phyloP scores from a whole-genome alignment of 306 rosid species.

The Gastrolobium bilobum region DNA sequence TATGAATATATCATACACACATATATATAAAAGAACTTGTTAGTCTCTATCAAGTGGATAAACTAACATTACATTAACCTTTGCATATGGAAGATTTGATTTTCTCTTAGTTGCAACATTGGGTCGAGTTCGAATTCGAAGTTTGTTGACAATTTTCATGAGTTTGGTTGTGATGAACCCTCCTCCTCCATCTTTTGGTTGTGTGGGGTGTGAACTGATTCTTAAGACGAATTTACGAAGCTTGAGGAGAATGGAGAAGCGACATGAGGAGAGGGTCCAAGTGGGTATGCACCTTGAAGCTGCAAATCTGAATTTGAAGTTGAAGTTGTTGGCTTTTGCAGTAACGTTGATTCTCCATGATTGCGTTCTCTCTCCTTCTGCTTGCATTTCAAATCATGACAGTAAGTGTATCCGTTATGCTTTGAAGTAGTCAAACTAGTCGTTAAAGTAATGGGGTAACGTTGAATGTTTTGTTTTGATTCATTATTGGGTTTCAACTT shows the following conservation, averaged over 20 bases:
- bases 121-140: slow-evolving; percentile 31
- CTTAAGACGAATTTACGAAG: slow-evolving; percentile 50
- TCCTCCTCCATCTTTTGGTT: not conserved
- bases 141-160: slow-evolving; percentile 46
- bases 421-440: too few species aligned
- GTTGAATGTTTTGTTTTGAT: too few species aligned
- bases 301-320: slow-evolving; percentile 59
- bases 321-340: slow-evolving; percentile 61
- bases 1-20: not conserved
- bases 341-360: slow-evolving; percentile 60
- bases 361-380: slow-evolving; percentile 43
- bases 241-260: slow-evolving; percentile 60
- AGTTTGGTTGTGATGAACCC: slow-evolving; percentile 45
- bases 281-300: slow-evolving; percentile 47
- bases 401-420: not conserved
- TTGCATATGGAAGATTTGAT: slow-evolving; percentile 20
- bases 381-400: slow-evolving; percentile 50
- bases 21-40: not conserved
- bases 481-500: too few species aligned
- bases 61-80: not conserved
- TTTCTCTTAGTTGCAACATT: not conserved
- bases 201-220: slow-evolving; percentile 53
- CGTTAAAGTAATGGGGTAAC: too few species aligned
- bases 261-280: slow-evolving; percentile 53
- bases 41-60: not conserved